Base-by-base conservation (phyloP, 2,329 filamentous ascomycete species). In the Didymosphaeria variabile region DNA sequence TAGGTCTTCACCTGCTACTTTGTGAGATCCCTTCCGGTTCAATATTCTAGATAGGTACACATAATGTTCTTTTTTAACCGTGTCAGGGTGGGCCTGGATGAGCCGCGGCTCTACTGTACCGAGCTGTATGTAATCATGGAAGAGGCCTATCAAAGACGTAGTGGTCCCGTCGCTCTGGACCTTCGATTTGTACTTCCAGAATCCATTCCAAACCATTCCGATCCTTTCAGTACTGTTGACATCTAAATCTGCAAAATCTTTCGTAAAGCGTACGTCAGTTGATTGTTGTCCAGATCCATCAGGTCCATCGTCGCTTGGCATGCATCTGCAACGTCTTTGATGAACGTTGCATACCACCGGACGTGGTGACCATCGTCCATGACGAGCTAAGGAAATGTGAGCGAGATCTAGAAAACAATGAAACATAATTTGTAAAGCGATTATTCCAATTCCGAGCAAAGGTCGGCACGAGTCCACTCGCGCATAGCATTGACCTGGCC, bases 121-220 rank as follows among this genome's bases (percentile, higher is more conserved):
- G 23, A 36, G 10, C 3, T 23, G 8, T 34, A 45, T 51, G 42
- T 57, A 57, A n/a, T 57, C 40, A 8, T 54, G 36, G 15, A 54
- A 54, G 6, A 12, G 3, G 4, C 32, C 21, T 12, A 12, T 19
- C 6, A 31, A n/a, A 23, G 32, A 12, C 32, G 36, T 10, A 34
- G 31, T 12, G n/a, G 7, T 15, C 6, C 29, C n/a, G 29, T 7
- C n/a, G 3, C 3, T 10, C 21, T 19, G 23, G 6, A 5, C 36
- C n/a, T n/a, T 29, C 23, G 13, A 5, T 17, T 50, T 2, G 32
- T 19, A 44, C 13, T 44, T 19, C 12, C 13, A 10, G 26, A 44
- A 44, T 13, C 38, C 38, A 32, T 19, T 9, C 5, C 19, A 31
- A 31, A 54, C 38, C 2, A 17, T 13, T 13, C 29, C 12, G 10